Evolutionary conservation across 495 filamentous ascomycete species (phyloP).

Genomic region (Elasticomyces elasticus): DNA sequence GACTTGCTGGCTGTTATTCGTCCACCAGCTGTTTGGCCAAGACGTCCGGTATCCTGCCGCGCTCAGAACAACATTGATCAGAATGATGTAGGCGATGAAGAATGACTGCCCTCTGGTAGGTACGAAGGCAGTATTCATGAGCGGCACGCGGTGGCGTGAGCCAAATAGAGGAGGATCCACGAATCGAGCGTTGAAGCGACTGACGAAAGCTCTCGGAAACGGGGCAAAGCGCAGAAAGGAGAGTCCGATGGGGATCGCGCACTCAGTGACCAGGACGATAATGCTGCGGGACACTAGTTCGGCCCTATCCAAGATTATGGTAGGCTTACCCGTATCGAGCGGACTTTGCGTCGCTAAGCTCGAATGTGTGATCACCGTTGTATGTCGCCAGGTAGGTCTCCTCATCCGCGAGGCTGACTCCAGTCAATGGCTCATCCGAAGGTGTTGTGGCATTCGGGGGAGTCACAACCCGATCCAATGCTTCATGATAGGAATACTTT

Average conservation of each 20-base stretch:
- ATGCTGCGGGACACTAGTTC: too few species aligned
- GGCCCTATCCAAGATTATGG: too few species aligned
- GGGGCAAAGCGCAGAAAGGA: background rate
- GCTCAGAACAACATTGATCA: background rate
- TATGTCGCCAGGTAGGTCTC: background rate
- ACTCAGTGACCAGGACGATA: background rate
- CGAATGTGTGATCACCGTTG: background rate
- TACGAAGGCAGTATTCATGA: background rate
- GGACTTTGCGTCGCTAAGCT: background rate
- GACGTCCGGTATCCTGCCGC: background rate
- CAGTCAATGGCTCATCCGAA: background rate
- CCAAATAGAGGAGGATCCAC: background rate
- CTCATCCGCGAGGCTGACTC: background rate
- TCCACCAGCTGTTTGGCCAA: background rate
- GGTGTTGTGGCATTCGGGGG: background rate
- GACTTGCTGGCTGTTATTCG: constrained; percentile 24
- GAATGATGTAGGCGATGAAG: background rate
- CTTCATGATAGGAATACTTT: background rate
- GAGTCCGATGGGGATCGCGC: background rate
- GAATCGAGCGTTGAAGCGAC: background rate
- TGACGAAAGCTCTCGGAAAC: background rate
- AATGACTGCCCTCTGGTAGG: background rate
- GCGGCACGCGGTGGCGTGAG: background rate
- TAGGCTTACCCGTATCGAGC: background rate
- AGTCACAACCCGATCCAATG: background rate